A percentile compares a stretch with the other conserved stretches of the same genome.
Conservation (phyloP, 345 rosid genomes). For the Eucalyptus curtisii region DNA sequence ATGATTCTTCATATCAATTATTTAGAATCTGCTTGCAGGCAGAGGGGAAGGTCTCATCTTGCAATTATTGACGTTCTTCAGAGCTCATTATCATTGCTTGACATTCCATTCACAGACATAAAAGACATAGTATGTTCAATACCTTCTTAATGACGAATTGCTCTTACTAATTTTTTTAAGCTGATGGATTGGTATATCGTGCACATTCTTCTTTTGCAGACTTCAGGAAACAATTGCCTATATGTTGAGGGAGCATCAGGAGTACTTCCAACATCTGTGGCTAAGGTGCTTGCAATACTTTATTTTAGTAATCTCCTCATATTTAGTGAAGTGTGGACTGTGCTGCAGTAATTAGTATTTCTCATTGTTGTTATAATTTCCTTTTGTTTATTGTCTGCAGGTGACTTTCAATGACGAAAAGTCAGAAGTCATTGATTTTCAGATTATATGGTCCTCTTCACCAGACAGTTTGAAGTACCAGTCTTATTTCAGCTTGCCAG, state of each 20-base stretch:
- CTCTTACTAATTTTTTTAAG: neutral
- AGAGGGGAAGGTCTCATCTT: constrained; percentile 78
- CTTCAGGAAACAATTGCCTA: constrained; percentile 46
- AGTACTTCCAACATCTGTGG: constrained; percentile 75
- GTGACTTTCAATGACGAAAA: constrained; percentile 51
- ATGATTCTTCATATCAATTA: neutral
- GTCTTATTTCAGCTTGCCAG: constrained; percentile 69
- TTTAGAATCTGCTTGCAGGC: constrained; percentile 40
- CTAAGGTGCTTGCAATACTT: constrained; percentile 36
- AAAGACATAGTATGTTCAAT: constrained; percentile 48
- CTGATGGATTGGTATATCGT: neutral
- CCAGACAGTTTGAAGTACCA: constrained; percentile 56
- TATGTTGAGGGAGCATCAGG: constrained; percentile 87
- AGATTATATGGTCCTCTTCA: constrained; percentile 82
- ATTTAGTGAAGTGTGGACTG: neutral
- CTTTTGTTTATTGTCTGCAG: constrained; percentile 17
- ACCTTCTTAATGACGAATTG: neutral
- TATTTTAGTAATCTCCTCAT: neutral
- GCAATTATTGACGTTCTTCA: constrained; percentile 56
- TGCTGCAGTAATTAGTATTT: neutral
- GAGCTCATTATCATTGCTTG: constrained; percentile 58
- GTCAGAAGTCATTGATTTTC: constrained; percentile 34
- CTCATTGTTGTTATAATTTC: neutral
- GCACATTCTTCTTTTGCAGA: constrained; percentile 27
- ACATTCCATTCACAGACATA: constrained; percentile 82